Evolutionary conservation across 768 basidiomycete species (phyloP).

Genomic region (Tricholoma sp.): DNA sequence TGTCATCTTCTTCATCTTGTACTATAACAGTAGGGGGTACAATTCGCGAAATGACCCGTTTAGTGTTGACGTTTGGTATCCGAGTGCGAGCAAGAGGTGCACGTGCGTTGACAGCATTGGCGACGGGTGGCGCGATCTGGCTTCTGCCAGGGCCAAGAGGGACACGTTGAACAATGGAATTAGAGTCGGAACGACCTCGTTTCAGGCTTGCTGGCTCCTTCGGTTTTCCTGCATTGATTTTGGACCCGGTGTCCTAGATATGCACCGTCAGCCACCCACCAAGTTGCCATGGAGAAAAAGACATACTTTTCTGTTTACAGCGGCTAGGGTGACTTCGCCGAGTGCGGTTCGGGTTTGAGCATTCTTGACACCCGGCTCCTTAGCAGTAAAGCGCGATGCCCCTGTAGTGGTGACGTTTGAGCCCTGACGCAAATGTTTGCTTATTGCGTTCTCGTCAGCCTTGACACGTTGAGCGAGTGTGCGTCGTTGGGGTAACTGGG

Average conservation of each 20-base stretch:
- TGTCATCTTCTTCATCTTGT: conserved; percentile 31
- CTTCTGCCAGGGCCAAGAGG: conserved; percentile 58
- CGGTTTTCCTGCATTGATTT: conserved; percentile 49
- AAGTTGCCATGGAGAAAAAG: conserved; percentile 4
- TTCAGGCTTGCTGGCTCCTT: conserved; percentile 65
- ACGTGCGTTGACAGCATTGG: conserved; percentile 36
- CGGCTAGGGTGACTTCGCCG: conserved; percentile 74
- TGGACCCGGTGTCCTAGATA: conserved; percentile 42
- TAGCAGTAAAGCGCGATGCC: conserved; percentile 45
- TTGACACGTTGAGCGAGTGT: conserved; percentile 61
- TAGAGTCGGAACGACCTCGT: conserved; percentile 62
- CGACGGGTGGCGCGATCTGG: conserved; percentile 37
- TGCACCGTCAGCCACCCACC: conserved; percentile 17
- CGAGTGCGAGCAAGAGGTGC: conserved; percentile 28
- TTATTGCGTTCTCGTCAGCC: conserved; percentile 74
- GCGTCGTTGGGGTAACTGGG: conserved; percentile 65
- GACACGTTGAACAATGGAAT: conserved; percentile 61
- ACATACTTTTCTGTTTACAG: conserved; percentile 73
- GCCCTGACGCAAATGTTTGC: conserved; percentile 58
- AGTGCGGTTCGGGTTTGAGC: conserved; percentile 65
- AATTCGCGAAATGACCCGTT: conserved; percentile 35
- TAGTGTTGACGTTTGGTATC: conserved; percentile 24
- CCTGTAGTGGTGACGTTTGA: conserved; percentile 44
- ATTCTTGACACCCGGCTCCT: conserved; percentile 49
- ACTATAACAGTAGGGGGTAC: conserved; percentile 38